These are phyloP conservation scores for Debaryomyces fabryi DNA, from an alignment of 1,139 yeast species.

Conservation along the genomic window DNA sequence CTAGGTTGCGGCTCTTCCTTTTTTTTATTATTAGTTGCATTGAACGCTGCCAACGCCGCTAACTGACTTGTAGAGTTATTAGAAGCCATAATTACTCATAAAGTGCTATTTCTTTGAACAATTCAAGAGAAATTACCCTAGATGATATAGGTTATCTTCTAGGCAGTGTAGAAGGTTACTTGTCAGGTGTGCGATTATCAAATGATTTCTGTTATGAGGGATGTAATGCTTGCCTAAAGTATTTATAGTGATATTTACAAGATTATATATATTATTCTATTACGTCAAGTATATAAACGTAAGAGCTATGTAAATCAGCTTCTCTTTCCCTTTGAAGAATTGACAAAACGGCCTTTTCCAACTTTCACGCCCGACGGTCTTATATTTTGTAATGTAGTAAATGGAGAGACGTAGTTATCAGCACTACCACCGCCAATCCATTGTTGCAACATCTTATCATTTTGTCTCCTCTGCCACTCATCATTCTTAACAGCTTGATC, in stretches of 20 bases:
- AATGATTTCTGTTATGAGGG: background rate
- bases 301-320: constrained; percentile 8
- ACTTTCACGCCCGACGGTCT: constrained; percentile 74
- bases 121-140: background rate
- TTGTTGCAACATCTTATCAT: constrained; percentile 80
- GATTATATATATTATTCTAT: background rate
- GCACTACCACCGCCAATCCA: constrained; percentile 97
- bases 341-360: constrained; percentile 81
- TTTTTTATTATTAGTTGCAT: constrained; percentile 19
- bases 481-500: constrained; percentile 84
- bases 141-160: background rate
- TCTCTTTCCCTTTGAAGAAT: constrained; percentile 55
- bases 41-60: constrained; percentile 41
- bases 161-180: constrained; percentile 6
- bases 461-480: constrained; percentile 83
- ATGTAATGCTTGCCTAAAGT: background rate
- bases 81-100: constrained; percentile 9
- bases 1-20: constrained; percentile 13
- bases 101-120: background rate
- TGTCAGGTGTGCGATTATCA: constrained; percentile 2
- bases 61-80: constrained; percentile 29
- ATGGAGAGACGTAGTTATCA: constrained; percentile 89
- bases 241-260: background rate
- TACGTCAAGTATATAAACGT: background rate
- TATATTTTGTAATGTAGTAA: constrained; percentile 63